Evolutionary conservation across 108 stramenopile species (phyloP).

Genomic region (Skeletonema tropicum): DNA sequence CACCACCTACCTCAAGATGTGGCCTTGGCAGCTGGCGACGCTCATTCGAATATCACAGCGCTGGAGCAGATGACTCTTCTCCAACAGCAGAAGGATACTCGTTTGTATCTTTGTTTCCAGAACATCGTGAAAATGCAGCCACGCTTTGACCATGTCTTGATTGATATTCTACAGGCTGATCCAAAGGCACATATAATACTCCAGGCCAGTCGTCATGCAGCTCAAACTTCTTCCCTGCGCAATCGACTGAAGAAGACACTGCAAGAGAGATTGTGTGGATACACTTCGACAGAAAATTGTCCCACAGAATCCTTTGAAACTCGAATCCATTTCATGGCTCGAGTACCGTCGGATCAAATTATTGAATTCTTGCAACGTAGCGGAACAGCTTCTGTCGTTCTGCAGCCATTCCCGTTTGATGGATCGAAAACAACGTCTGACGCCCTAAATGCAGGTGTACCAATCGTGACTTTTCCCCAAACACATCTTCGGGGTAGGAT

Average conservation of each 20-base stretch:
- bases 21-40: conserved; percentile 33
- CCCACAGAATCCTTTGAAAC: background rate
- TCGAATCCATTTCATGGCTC: conserved; percentile 37
- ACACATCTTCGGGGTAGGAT: conserved; percentile 65
- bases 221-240: conserved; percentile 44
- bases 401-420: conserved; percentile 84
- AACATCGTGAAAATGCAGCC: conserved; percentile 77
- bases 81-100: conserved; percentile 8
- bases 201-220: conserved; percentile 41
- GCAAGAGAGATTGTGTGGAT: conserved; percentile 23
- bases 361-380: conserved; percentile 41
- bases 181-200: conserved; percentile 48
- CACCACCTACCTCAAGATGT: conserved; percentile 18
- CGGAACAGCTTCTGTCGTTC: conserved; percentile 44
- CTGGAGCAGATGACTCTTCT: conserved; percentile 27
- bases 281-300: background rate
- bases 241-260: conserved; percentile 12
- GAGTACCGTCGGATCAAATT: conserved; percentile 34
- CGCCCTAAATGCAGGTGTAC: conserved; percentile 55
- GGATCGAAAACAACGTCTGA: conserved; percentile 73
- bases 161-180: conserved; percentile 48
- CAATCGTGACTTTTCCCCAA: conserved; percentile 66
- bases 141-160: conserved; percentile 57
- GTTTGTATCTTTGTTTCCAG: conserved; percentile 62
- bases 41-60: conserved; percentile 23